Base-by-base conservation (phyloP, 2,329 filamentous ascomycete genomes). In the Colletotrichum phormii region DNA sequence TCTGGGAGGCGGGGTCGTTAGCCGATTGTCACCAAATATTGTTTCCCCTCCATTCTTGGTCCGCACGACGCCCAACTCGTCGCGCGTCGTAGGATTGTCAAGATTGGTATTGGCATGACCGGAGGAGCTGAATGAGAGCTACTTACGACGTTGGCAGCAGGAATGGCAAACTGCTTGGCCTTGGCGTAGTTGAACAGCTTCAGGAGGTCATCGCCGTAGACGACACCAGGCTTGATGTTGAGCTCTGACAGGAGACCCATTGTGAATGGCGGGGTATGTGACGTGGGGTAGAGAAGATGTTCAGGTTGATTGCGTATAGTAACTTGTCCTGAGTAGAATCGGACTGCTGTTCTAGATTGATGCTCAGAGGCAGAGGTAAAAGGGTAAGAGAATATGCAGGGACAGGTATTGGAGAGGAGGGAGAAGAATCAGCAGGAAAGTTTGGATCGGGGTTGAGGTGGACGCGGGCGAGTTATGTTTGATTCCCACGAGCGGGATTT, bases 171-270 rank as follows among this genome's bases (percentile, higher is more conserved):
- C 76, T 93, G 87, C 82, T 97, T 90, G 88, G 97, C 90, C 83
- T 95, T 93, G 78, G 94, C 94, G 85, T 98, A 94, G 86, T 95
- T 90, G 88, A 98, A 98, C 81, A 98, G 93, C 79, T 83, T 84
- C 72, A 87, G 82, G 75, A 88, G 86, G 79, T 88, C 86, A 77
- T 88, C 86, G 77, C 86, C 86, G 76, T 87, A 86, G 80, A 88
- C 87, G 82, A 88, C 86, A 77, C 86, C 86, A 74, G 86, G 78
- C 84, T 88, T 88, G 77, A 86, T 84, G 81, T 83, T 86, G 75
- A 88, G 81, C 75, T 86, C 84, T 76, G 78, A 75, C 71, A 79
- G 75, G 66, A 80, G 72, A 75, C 79, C 79, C 79, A 80, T 80
- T 51, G 58, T 79, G 76, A 62, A 67, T 67, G 69, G 71, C 49